These are phyloP conservation scores for Ascochyta viciae-villosae DNA, from an alignment of 2,329 filamentous ascomycete species.

Conservation along the genomic window DNA sequence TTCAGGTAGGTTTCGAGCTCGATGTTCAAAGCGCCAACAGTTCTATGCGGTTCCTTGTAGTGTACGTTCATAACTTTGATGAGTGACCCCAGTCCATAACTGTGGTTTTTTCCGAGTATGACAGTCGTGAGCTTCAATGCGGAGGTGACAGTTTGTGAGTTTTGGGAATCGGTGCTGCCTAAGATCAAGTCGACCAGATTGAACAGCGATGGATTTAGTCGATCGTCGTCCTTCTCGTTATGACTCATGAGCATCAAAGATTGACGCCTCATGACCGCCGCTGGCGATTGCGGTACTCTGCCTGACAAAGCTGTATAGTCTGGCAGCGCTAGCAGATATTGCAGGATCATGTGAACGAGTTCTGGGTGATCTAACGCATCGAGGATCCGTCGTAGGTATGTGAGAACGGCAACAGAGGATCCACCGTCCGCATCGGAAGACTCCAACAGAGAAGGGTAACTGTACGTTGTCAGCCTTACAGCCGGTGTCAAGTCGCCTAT, in stretches of 20 bases:
- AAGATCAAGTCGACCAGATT: slow-evolving; percentile 91
- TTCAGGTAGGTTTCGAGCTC: slow-evolving; percentile 76
- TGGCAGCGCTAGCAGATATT: slow-evolving; percentile 86
- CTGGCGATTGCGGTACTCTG: slow-evolving; percentile 55
- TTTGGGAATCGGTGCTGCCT: slow-evolving; percentile 82
- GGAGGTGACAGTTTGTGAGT: slow-evolving; percentile 86
- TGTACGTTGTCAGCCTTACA: slow-evolving; percentile 47
- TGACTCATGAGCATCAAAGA: slow-evolving; percentile 87
- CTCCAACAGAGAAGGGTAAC: slow-evolving; percentile 93
- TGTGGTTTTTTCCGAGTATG: slow-evolving; percentile 85
- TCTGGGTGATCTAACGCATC: slow-evolving; percentile 92
- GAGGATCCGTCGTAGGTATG: slow-evolving; percentile 88
- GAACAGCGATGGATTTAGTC: slow-evolving; percentile 84
- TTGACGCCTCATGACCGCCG: slow-evolving; percentile 79
- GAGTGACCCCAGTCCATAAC: slow-evolving; percentile 80
- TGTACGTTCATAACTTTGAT: slow-evolving; percentile 70
- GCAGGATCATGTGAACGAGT: slow-evolving; percentile 90
- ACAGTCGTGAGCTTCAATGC: slow-evolving; percentile 87
- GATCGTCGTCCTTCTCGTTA: slow-evolving; percentile 76
- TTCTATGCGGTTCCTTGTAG: slow-evolving; percentile 65
- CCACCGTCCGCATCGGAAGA: slow-evolving; percentile 97
- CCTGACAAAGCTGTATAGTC: slow-evolving; percentile 56
- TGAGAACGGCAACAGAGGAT: slow-evolving; percentile 93
- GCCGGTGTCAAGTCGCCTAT: background rate
- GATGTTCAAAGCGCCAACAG: slow-evolving; percentile 75